Conservation (phyloP, 2,329 filamentous ascomycete genomes). For the Aciculosporium take region DNA sequence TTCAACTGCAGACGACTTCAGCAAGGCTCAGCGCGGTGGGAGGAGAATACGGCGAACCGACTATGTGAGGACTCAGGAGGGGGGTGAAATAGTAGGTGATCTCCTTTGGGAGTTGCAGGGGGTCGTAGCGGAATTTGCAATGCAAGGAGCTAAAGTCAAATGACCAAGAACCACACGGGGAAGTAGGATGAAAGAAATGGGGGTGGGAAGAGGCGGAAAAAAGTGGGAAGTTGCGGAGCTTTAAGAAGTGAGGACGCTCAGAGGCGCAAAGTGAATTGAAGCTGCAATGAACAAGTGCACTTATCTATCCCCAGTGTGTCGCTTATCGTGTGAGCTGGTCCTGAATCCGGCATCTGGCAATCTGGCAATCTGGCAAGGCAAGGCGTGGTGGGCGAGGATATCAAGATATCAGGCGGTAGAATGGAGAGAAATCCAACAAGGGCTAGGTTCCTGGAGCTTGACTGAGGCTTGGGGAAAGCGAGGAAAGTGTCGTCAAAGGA, state of each 20-base stretch:
- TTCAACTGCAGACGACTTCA: neutral
- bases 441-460: too few species aligned
- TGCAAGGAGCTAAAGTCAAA: neutral
- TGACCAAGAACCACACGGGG: neutral
- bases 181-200: neutral
- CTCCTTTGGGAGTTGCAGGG: neutral
- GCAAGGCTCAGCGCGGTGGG: neutral
- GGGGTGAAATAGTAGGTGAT: too few species aligned
- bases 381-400: neutral
- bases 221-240: neutral
- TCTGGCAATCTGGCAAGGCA: too few species aligned
- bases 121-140: too few species aligned
- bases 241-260: neutral
- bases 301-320: neutral
- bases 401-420: neutral
- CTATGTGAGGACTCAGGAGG: neutral
- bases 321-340: neutral
- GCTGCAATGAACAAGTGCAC: too few species aligned
- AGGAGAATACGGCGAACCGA: neutral
- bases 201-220: neutral
- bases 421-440: slow-evolving; percentile 1
- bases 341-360: neutral
- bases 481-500: too few species aligned
- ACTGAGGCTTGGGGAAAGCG: too few species aligned
- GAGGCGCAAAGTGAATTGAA: too few species aligned